Percentiles rank a stretch among this genome's conserved stretches.
These are phyloP conservation scores for Auricularia auricula-judae DNA, from an alignment of 768 basidiomycete genomes.

Conservation along the genomic window DNA sequence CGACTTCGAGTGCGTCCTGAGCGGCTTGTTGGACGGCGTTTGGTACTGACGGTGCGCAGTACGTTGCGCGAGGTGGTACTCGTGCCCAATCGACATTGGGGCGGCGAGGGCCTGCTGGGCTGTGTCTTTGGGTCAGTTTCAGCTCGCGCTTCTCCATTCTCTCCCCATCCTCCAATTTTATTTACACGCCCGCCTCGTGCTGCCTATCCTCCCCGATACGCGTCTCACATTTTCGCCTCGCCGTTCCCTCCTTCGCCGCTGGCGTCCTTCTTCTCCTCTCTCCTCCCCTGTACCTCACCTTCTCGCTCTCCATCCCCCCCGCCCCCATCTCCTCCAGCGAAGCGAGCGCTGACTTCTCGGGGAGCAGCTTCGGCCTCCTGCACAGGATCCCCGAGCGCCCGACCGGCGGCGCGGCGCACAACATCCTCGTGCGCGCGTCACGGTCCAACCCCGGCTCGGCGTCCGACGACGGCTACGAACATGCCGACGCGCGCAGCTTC, in stretches of 20 bases:
- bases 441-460: not conserved
- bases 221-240: no score
- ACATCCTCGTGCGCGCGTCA: not conserved
- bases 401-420: not conserved
- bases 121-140: slow-evolving; percentile 83
- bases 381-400: not conserved
- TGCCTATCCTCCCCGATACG: no score
- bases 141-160: no score
- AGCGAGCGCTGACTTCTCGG: no score
- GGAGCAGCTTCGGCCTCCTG: not conserved
- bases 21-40: no score
- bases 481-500: not conserved
- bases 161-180: no score
- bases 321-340: no score
- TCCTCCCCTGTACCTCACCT: no score
- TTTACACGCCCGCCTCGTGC: no score
- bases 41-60: slow-evolving; percentile 28
- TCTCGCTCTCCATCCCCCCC: no score
- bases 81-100: slow-evolving; percentile 95
- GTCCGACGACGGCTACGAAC: not conserved
- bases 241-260: no score
- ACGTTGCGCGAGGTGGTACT: slow-evolving; percentile 87
- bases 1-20: slow-evolving; percentile 75
- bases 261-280: no score
- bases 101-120: slow-evolving; percentile 88